phyloP scores from a whole-genome alignment of 768 basidiomycete genomes.

The Cystofilobasidium bisporidii region DNA sequence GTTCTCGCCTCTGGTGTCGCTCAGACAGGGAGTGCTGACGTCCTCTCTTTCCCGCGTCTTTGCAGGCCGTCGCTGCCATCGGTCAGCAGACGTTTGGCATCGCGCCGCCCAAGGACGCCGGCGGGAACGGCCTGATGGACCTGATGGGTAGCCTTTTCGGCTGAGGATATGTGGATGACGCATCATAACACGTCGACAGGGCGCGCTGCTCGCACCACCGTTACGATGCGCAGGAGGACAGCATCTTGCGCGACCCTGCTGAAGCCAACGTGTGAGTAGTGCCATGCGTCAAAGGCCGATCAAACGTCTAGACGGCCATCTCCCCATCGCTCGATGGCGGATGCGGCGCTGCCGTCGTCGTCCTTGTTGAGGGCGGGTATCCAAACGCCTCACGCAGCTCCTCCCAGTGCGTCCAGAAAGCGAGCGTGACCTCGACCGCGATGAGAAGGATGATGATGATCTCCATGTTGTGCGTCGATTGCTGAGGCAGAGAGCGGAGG shows the following conservation, averaged over 20 bases:
- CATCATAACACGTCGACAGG: no score
- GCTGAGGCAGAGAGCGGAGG: not conserved
- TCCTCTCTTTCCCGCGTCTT: not conserved
- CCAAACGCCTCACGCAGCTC: conserved; percentile 1
- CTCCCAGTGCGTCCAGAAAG: conserved; percentile 16
- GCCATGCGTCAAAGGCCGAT: no score
- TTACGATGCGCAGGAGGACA: no score
- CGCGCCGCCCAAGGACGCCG: conserved; percentile 56
- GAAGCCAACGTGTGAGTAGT: no score
- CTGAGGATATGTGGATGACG: no score
- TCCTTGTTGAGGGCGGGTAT: no score
- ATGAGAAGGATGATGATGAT: conserved; percentile 12
- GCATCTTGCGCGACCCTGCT: no score
- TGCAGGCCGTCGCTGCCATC: conserved; percentile 22
- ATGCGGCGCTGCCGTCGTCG: not conserved
- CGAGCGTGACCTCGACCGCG: conserved; percentile 13
- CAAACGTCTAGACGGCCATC: no score
- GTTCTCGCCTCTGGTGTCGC: no score
- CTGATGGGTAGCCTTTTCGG: conserved; percentile 85
- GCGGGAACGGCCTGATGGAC: conserved; percentile 67
- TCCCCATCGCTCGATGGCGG: not conserved
- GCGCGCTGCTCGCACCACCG: no score
- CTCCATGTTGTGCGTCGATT: conserved; percentile 22
- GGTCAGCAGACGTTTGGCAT: conserved; percentile 62
- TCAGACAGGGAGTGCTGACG: not conserved